These are phyloP conservation scores for Corrigiola litoralis DNA, from an alignment of 179 eudicot genomes.

Conservation along the genomic window DNA sequence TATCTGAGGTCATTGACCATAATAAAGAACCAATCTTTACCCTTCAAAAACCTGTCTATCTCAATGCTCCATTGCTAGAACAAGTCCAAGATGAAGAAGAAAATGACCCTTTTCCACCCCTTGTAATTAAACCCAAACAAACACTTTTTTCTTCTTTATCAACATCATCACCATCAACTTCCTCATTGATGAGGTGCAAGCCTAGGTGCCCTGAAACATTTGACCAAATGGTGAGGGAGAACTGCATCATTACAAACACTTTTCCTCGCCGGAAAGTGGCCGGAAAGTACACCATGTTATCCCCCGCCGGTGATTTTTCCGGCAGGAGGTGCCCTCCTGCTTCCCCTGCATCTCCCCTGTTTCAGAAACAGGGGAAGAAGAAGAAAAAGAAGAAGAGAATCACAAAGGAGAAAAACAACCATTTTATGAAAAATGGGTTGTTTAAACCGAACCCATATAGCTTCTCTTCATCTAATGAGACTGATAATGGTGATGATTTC, in stretches of 20 bases:
- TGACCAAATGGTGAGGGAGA: conserved; percentile 31
- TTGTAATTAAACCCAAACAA: conserved; percentile 19
- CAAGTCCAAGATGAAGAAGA: conserved; percentile 2
- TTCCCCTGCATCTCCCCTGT: conserved; percentile 29
- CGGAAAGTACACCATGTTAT: conserved; percentile 20
- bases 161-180: conserved; percentile 5
- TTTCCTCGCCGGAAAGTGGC: conserved; percentile 26
- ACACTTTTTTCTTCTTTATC: conserved; percentile 4
- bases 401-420: background rate
- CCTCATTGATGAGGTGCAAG: conserved; percentile 21
- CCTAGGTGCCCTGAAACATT: conserved; percentile 35
- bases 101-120: background rate
- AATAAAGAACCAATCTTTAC: conserved; percentile 20
- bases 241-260: conserved; percentile 20
- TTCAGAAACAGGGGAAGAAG: conserved; percentile 10
- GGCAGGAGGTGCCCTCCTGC: conserved; percentile 30
- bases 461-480: conserved; percentile 28
- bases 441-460: conserved; percentile 13
- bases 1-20: conserved; percentile 29
- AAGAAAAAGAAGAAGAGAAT: conserved; percentile 2
- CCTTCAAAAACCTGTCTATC: conserved; percentile 14
- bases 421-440: background rate
- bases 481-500: conserved; percentile 18
- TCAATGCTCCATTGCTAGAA: conserved; percentile 14
- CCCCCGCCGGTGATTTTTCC: conserved; percentile 16